These are phyloP conservation scores for Microthlaspi erraticum DNA, from an alignment of 345 rosid genomes.

Conservation along the genomic window DNA sequence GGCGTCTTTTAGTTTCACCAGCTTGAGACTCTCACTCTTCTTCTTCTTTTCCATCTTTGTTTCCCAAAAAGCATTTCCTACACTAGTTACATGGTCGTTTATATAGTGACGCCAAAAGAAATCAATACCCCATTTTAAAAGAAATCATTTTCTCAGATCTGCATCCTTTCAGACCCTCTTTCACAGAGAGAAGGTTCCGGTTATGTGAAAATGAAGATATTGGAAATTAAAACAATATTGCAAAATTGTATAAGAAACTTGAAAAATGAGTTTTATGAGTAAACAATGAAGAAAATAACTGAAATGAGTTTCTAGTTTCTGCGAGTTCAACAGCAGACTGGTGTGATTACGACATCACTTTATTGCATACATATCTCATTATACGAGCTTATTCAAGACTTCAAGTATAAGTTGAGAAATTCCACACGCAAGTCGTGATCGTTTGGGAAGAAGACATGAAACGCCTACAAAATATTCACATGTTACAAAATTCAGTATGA, in stretches of 20 bases:
- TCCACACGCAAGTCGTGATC: neutral
- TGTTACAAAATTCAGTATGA: neutral
- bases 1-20: slow-evolving; percentile 66
- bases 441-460: neutral
- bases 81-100: neutral
- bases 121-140: too few relatives aligned
- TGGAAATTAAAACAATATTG: too few relatives aligned
- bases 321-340: neutral
- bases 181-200: too few relatives aligned
- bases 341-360: neutral
- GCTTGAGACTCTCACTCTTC: slow-evolving; percentile 54
- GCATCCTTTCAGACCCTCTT: too few relatives aligned
- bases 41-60: slow-evolving; percentile 38
- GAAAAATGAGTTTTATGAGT: neutral
- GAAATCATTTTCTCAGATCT: too few relatives aligned
- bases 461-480: neutral
- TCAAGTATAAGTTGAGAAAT: neutral
- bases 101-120: too few relatives aligned
- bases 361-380: neutral
- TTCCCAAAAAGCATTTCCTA: slow-evolving; percentile 19
- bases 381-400: neutral
- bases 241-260: neutral
- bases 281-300: slow-evolving; percentile 1
- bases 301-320: neutral
- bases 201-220: too few relatives aligned